Base-by-base conservation (phyloP, 1,284 basidiomycete genomes). In the Melampsora larici-populina region DNA sequence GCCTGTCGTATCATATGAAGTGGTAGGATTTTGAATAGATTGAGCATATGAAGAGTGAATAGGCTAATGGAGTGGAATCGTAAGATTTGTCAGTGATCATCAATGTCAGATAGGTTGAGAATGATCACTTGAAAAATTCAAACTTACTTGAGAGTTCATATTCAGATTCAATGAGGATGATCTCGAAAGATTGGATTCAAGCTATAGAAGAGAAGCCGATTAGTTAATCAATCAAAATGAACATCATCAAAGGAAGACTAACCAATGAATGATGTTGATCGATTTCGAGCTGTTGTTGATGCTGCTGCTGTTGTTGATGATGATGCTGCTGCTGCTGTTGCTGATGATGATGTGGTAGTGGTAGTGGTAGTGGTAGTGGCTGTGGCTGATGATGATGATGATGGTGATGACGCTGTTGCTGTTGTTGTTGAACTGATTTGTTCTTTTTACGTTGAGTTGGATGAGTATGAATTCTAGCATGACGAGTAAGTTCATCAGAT, bases 401-500 rank as follows among this genome's bases (percentile, higher is more conserved):
- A 15, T 51, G 40, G 7, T 63, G 36, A 7, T 63, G 21, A 62
- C 24, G 51, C 5, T 66, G 29, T 26, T 51, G 51, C n/a, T 74
- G 36, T 31, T 77, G 67, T 13, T 7, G 26, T 29, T 40, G 70
- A 26, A 29, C 4, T 15, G 33, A 46, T 66, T 60, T 48, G 18
- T 26, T 24, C 29, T 70, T 78, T 77, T 76, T 82, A 80, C 71
- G 81, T 81, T 48, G 75, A n/a, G 60, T 65, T 13, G 85, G 84
- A 76, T 84, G 86, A 63, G 85, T 90, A 85, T 99, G 96, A 81
- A 98, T 99, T 76, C 96, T 89, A 0, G 93, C 91, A 83, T 99
- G 96, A 78, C 96, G 89, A 29, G 96, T 99, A 81, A 99, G 89
- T 85, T 99, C 96, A 86, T 99, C 96, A 24, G 93, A 95, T 79